Evolutionary conservation across 805 yeast genomes (phyloP).

Genomic region (Ogataea salicorniae): DNA sequence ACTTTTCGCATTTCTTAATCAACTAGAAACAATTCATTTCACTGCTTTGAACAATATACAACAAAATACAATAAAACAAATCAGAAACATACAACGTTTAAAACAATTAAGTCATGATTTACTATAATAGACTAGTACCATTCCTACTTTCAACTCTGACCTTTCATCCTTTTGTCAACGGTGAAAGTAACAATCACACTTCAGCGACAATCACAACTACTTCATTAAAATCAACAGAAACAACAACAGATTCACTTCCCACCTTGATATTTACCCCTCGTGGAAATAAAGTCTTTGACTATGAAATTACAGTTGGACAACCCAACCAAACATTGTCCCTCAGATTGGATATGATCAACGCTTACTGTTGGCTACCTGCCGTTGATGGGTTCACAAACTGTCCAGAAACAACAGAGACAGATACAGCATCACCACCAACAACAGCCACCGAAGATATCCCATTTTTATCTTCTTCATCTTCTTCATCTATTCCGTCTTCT

Average conservation of each 20-base stretch:
- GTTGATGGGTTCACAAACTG: conserved; percentile 20
- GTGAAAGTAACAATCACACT: too few species aligned
- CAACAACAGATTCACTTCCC: conserved; percentile 13
- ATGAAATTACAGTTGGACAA: conserved; percentile 21
- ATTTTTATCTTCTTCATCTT: background rate
- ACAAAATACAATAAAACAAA: too few species aligned
- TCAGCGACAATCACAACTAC: conserved; percentile 1
- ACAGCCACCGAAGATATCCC: background rate
- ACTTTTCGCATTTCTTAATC: too few species aligned
- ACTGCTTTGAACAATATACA: too few species aligned
- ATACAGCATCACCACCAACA: background rate
- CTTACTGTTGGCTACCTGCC: conserved; percentile 28
- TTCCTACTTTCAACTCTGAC: too few species aligned
- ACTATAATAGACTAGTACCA: too few species aligned
- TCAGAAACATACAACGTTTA: too few species aligned
- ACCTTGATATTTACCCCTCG: conserved; percentile 10
- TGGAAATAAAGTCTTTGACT: conserved; percentile 19
- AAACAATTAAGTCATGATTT: too few species aligned
- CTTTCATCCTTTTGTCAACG: too few species aligned
- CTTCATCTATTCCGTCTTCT: background rate
- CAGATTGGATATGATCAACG: conserved; percentile 28
- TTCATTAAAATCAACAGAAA: background rate
- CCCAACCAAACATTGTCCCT: conserved; percentile 20
- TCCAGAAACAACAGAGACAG: background rate
- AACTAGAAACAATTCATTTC: too few species aligned